These are phyloP conservation scores for Ogataea nakhonphanomensis DNA, from an alignment of 805 yeast genomes.

Conservation along the genomic window DNA sequence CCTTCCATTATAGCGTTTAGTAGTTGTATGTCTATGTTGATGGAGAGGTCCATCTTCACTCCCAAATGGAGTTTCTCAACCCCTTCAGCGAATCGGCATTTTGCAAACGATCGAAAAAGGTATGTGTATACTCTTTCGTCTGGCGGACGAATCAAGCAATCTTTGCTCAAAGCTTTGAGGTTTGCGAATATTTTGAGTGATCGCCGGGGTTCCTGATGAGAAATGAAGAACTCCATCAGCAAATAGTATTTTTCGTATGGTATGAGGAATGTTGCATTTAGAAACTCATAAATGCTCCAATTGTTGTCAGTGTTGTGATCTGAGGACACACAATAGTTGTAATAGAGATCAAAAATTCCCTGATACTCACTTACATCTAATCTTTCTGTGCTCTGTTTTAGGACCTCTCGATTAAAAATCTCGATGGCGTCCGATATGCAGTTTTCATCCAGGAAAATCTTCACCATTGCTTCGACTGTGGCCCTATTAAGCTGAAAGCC, in stretches of 20 bases:
- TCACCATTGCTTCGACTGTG: constrained; percentile 38
- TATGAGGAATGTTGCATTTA: constrained; percentile 52
- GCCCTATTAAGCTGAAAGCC: constrained; percentile 36
- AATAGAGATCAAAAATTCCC: constrained; percentile 34
- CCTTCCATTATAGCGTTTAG: constrained; percentile 65
- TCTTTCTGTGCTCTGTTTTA: constrained; percentile 14
- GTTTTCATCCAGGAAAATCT: constrained; percentile 33
- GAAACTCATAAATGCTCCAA: constrained; percentile 55
- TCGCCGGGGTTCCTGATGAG: constrained; percentile 53
- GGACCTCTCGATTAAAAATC: constrained; percentile 41
- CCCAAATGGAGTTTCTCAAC: constrained; percentile 60
- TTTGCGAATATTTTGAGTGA: constrained; percentile 61
- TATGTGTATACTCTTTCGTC: constrained; percentile 54
- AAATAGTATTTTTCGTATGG: constrained; percentile 60
- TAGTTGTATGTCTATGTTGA: constrained; percentile 53
- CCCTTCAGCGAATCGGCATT: constrained; percentile 58
- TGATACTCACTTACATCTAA: constrained; percentile 17
- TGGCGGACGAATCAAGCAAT: constrained; percentile 51
- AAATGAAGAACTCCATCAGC: constrained; percentile 54
- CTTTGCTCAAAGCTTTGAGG: constrained; percentile 52
- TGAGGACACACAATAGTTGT: constrained; percentile 39
- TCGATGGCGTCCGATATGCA: constrained; percentile 39
- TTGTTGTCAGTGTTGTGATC: constrained; percentile 45
- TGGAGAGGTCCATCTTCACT: constrained; percentile 56
- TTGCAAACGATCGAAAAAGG: constrained; percentile 60